Conservation (phyloP, 2,329 filamentous ascomycete species). For the Neofusicoccum cordaticola region DNA sequence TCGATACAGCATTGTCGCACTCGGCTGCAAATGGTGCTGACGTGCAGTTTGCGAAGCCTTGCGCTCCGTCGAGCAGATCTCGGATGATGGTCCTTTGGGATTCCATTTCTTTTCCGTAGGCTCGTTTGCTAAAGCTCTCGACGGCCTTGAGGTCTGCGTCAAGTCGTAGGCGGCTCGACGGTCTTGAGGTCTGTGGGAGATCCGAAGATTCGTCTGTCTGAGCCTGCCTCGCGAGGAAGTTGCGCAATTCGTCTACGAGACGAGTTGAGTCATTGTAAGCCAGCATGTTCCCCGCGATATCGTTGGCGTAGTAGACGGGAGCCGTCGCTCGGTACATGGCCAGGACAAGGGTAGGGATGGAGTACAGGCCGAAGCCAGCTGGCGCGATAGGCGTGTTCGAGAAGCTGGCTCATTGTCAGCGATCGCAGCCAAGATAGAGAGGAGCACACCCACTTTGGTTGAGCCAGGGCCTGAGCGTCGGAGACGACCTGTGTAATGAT, state of each 20-base stretch:
- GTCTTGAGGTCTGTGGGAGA: constrained; percentile 29
- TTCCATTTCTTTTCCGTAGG: constrained; percentile 64
- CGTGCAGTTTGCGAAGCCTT: constrained; percentile 61
- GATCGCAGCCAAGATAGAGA: not conserved
- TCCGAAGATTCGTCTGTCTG: constrained; percentile 31
- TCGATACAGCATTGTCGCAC: constrained; percentile 59
- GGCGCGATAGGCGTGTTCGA: constrained; percentile 58
- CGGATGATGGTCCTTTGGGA: constrained; percentile 60
- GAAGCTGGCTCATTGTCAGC: constrained; percentile 23
- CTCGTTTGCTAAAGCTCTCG: constrained; percentile 58
- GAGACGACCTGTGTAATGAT: constrained; percentile 56
- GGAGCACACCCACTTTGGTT: constrained; percentile 43
- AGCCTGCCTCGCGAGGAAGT: constrained; percentile 46
- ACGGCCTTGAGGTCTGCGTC: constrained; percentile 54
- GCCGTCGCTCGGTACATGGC: constrained; percentile 79
- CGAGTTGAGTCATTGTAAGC: constrained; percentile 64
- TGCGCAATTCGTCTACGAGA: constrained; percentile 53
- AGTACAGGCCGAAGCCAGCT: constrained; percentile 68
- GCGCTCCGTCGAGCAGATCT: constrained; percentile 61
- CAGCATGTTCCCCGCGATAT: constrained; percentile 59
- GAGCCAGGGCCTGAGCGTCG: constrained; percentile 54
- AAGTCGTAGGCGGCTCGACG: constrained; percentile 45
- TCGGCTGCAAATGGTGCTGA: constrained; percentile 57
- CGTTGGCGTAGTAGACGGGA: constrained; percentile 67
- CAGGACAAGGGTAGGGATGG: constrained; percentile 67